Base-by-base conservation (phyloP, 139 green algal species). In the Nannochloris sp. region DNA sequence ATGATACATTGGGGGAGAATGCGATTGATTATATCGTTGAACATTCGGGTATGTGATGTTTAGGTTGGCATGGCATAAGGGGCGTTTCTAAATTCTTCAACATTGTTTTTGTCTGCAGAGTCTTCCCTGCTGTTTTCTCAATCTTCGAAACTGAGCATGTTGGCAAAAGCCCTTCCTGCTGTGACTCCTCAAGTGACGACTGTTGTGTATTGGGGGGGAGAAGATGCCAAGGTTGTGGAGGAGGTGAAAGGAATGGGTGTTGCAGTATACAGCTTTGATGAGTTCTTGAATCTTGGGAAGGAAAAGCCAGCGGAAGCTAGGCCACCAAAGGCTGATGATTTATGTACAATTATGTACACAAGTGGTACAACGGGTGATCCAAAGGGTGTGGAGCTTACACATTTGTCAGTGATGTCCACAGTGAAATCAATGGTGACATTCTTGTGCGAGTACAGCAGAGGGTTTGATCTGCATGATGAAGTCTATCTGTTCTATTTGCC, bases 281-380 rank as follows among this genome's bases (percentile, higher is more conserved):
- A 87, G 55, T 78, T 91, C 10, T 30, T 85, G 53, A 55, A 66
- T 43, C 37, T 83, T 49, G 89, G 90, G 11, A 40, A 59, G 8
- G 57, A 55, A 17, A 77, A 70, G 40, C 79, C 82, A 0, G 70
- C 55, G 0, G 17, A 58, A 63, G 28, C 66, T 75, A 17, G 78
- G 78, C 14, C 85, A 4, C 65, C 65, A n/a, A 77, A 71, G 62
- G 56, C 82, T 1, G 69, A 87, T 26, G 88, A 94, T 77, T 68
- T 92, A n/a, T 91, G 81, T 78, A 96, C 89, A 61, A 94, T 96
- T 75, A 95, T 95, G 89, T 93, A 95, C 82, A 96, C 89, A 10
- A 82, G 59, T n/a, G 89, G 89, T 51, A 96, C 89, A 16, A 95
- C 89, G 12, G 89, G 88, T 28, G 64, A 87, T 69, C 82, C 82